A percentile compares a stretch with the other conserved stretches of the same genome.
phyloP scores from a whole-genome alignment of 257 asterid genomes.

The Henckelia pumila region DNA sequence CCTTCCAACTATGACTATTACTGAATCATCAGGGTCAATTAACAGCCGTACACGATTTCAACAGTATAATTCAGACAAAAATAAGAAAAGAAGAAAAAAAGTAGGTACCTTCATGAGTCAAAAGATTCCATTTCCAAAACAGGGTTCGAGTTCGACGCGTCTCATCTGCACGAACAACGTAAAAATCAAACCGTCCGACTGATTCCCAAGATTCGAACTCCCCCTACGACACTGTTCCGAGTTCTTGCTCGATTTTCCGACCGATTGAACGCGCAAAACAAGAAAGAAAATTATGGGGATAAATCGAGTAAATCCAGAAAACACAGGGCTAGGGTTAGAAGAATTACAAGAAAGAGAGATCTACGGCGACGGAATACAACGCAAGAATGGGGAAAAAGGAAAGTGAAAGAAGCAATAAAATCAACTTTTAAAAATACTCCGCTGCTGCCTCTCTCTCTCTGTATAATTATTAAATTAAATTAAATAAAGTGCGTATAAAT shows the following conservation, averaged over 20 bases:
- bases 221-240: neutral
- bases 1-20: neutral
- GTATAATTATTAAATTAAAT: neutral
- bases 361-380: conserved; percentile 22
- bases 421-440: conserved; percentile 21
- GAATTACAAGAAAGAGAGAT: conserved; percentile 27
- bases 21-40: neutral
- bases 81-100: neutral
- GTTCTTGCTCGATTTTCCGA: neutral
- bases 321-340: conserved; percentile 1
- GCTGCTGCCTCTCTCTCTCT: conserved; percentile 25
- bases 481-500: no score
- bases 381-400: neutral
- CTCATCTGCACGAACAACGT: conserved; percentile 9
- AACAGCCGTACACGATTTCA: neutral
- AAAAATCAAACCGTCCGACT: conserved; percentile 14
- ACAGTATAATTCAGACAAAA: neutral
- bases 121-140: conserved; percentile 28
- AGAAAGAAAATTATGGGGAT: neutral
- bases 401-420: conserved; percentile 22
- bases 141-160: neutral
- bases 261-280: neutral
- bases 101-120: conserved; percentile 28
- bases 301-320: conserved; percentile 20
- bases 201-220: conserved; percentile 26